A percentile compares a stretch with the other conserved stretches of the same genome.
These are phyloP conservation scores for Aschersonia sp. DNA, from an alignment of 2,329 filamentous ascomycete species.

Conservation along the genomic window DNA sequence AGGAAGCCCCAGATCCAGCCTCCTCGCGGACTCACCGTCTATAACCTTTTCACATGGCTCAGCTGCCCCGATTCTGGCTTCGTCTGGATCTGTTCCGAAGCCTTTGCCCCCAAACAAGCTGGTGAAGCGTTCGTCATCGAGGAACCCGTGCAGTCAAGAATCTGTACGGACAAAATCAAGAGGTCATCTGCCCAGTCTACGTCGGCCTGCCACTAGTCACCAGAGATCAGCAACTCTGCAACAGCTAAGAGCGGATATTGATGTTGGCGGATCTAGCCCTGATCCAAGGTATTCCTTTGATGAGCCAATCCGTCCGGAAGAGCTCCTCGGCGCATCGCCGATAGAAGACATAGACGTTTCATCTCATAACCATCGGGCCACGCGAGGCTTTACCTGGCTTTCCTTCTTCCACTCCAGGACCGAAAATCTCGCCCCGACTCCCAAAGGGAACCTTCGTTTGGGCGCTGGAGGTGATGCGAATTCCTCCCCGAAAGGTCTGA, in stretches of 20 bases:
- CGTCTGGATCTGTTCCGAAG: conserved; percentile 19
- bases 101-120: conserved; percentile 57
- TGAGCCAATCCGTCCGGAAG: conserved; percentile 15
- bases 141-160: conserved; percentile 23
- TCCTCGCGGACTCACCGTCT: conserved; percentile 51
- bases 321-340: conserved; percentile 13
- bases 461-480: conserved; percentile 9
- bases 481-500: conserved; percentile 9
- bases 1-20: conserved; percentile 49
- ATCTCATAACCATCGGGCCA: conserved; percentile 1
- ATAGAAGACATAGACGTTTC: conserved; percentile 8
- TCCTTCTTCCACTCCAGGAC: conserved; percentile 40
- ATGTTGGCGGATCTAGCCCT: conserved; percentile 10
- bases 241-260: conserved; percentile 24
- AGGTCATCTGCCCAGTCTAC: conserved; percentile 50
- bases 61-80: conserved; percentile 44
- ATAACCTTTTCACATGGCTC: conserved; percentile 53
- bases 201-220: conserved; percentile 65
- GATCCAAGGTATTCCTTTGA: conserved; percentile 20
- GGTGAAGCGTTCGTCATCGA: conserved; percentile 56
- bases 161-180: conserved; percentile 34
- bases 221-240: conserved; percentile 60
- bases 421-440: conserved; percentile 10
- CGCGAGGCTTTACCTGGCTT: conserved; percentile 24
- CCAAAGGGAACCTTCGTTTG: conserved; percentile 9